Conservation (phyloP, 78 protist genomes). For the Tieghemostelium lacteum region DNA sequence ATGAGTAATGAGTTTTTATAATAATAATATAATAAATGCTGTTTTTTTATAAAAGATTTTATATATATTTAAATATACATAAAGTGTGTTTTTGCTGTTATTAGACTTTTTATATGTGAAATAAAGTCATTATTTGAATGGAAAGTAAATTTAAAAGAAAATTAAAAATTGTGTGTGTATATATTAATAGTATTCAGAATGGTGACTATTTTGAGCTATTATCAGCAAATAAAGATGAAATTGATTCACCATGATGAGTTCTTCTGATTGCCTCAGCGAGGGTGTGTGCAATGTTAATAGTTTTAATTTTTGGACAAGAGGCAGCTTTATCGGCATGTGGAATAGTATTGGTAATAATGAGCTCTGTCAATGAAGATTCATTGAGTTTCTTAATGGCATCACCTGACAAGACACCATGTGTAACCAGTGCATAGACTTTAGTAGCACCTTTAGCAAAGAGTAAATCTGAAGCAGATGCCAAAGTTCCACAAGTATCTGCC, state of each 20-base stretch:
- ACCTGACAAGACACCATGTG: conserved; percentile 85
- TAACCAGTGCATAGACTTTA: conserved; percentile 76
- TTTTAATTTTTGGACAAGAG: conserved; percentile 71
- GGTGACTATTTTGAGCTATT: background rate
- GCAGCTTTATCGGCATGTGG: conserved; percentile 84
- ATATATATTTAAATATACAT: no score
- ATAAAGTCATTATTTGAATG: no score
- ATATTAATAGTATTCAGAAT: background rate
- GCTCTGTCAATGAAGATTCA: conserved; percentile 72
- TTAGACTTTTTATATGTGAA: no score
- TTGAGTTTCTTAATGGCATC: conserved; percentile 84
- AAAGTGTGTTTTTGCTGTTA: no score
- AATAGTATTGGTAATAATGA: conserved; percentile 90
- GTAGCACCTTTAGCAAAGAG: conserved; percentile 84
- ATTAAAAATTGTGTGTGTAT: background rate
- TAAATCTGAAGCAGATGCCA: conserved; percentile 81
- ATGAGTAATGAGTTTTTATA: no score
- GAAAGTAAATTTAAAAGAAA: no score
- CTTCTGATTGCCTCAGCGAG: conserved; percentile 92
- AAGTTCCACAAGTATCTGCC: conserved; percentile 93
- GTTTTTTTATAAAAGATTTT: no score
- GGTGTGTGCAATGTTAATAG: conserved; percentile 87
- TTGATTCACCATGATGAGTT: conserved; percentile 91
- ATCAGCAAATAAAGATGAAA: conserved; percentile 68
- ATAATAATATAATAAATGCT: no score